Conservation (phyloP, 2,329 filamentous ascomycete genomes). For the Cyphellophora europaea region DNA sequence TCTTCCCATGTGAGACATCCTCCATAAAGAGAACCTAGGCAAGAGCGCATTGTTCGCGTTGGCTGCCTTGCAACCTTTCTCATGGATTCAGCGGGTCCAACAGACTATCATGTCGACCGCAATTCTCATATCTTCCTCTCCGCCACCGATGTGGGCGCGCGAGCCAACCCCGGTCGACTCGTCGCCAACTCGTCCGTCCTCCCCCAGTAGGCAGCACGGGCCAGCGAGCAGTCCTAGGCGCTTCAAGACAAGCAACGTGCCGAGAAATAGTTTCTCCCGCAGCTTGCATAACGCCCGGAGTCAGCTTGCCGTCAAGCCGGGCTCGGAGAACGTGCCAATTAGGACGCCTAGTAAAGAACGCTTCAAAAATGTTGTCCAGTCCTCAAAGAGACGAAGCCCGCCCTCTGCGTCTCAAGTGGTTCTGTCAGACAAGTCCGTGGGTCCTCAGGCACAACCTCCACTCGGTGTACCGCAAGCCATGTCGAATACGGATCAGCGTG, state of each 20-base stretch:
- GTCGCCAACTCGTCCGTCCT: conserved; percentile 21
- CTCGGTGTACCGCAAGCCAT: neutral
- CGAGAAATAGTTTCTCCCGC: conserved; percentile 13
- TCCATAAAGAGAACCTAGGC: no score
- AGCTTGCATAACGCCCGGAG: conserved; percentile 9
- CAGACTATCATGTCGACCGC: conserved; percentile 25
- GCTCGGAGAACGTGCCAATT: conserved; percentile 11
- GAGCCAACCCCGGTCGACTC: conserved; percentile 23
- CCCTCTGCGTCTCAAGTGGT: no score
- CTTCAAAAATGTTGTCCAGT: conserved; percentile 3
- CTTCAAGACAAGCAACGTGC: conserved; percentile 9
- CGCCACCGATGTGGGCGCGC: conserved; percentile 22
- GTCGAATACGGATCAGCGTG: neutral
- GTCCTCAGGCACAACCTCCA: neutral
- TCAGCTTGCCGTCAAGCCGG: conserved; percentile 7
- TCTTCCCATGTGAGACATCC: no score
- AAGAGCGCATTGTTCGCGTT: no score
- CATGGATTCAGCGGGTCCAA: conserved; percentile 9
- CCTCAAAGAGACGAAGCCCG: neutral
- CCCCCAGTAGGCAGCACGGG: no score
- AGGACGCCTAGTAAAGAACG: conserved; percentile 6
- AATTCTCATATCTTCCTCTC: conserved; percentile 33
- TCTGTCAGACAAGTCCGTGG: neutral
- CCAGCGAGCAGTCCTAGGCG: conserved; percentile 3
- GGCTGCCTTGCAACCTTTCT: conserved; percentile 7